Evolutionary conservation across 352 stramenopile species (phyloP).

Genomic region (Phytopythium vexans): DNA sequence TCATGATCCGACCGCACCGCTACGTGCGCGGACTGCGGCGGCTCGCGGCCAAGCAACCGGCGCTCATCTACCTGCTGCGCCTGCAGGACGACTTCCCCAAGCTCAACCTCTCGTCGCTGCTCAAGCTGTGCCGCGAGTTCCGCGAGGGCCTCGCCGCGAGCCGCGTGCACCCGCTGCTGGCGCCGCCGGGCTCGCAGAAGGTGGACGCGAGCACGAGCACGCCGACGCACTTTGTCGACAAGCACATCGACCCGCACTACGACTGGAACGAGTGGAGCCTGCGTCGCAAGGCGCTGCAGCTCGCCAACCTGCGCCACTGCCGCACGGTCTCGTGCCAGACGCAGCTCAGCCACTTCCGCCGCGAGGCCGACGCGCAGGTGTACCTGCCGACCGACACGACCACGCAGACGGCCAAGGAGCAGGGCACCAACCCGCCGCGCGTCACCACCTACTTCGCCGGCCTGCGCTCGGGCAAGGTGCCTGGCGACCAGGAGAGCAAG

Average conservation of each 20-base stretch:
- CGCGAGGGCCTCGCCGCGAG: conserved; percentile 24
- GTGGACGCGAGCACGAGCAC: conserved; percentile 88
- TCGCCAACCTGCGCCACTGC: conserved; percentile 91
- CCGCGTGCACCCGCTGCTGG: conserved; percentile 59
- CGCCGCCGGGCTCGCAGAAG: conserved; percentile 50
- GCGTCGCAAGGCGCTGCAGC: conserved; percentile 83
- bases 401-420: conserved; percentile 82
- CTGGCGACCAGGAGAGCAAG: conserved; percentile 21
- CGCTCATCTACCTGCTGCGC: conserved; percentile 91
- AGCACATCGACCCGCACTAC: conserved; percentile 90
- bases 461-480: conserved; percentile 33
- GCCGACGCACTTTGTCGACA: conserved; percentile 91
- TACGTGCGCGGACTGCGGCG: conserved; percentile 78
- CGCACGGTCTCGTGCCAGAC: conserved; percentile 89
- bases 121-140: conserved; percentile 58
- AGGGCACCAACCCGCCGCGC: conserved; percentile 80
- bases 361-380: conserved; percentile 87
- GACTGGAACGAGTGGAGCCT: conserved; percentile 96
- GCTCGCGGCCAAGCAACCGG: conserved; percentile 67
- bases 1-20: conserved; percentile 83
- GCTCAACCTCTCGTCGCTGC: conserved; percentile 63
- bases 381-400: conserved; percentile 56
- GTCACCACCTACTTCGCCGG: conserved; percentile 82
- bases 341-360: conserved; percentile 83
- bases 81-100: conserved; percentile 86